Evolutionary conservation across 352 stramenopile genomes (phyloP).

Genomic region (Phytophthora sp.): DNA sequence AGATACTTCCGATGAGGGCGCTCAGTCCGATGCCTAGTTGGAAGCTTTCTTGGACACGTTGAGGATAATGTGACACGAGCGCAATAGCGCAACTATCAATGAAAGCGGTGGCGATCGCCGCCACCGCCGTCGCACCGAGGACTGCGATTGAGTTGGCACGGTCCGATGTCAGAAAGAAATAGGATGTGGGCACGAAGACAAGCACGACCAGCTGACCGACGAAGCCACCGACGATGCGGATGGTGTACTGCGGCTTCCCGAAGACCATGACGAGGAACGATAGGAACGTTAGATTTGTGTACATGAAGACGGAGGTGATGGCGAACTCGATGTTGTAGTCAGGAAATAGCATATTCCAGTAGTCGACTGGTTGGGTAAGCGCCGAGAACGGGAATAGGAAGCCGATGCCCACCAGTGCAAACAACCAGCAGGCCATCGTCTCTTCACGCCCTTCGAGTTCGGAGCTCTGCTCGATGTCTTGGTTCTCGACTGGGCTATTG

Average conservation of each 20-base stretch:
- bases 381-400: constrained; percentile 89
- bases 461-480: constrained; percentile 21
- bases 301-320: constrained; percentile 87
- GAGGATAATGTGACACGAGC: constrained; percentile 76
- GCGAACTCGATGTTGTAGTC: constrained; percentile 89
- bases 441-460: constrained; percentile 49
- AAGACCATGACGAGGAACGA: constrained; percentile 64
- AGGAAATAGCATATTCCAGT: constrained; percentile 85
- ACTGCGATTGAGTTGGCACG: constrained; percentile 62
- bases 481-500: constrained; percentile 26
- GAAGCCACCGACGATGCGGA: constrained; percentile 77
- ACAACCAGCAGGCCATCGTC: constrained; percentile 57
- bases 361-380: constrained; percentile 87
- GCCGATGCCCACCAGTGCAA: constrained; percentile 71
- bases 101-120: constrained; percentile 72
- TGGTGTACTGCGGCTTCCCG: constrained; percentile 62
- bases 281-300: constrained; percentile 74
- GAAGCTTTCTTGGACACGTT: constrained; percentile 77
- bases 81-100: constrained; percentile 81
- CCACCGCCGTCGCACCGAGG: constrained; percentile 62
- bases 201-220: constrained; percentile 75
- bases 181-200: constrained; percentile 73
- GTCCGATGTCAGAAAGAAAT: constrained; percentile 69
- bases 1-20: constrained; percentile 80
- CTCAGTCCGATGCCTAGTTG: constrained; percentile 79